Conservation (phyloP, 1,284 basidiomycete species). For the Hemileia vastatrix region DNA sequence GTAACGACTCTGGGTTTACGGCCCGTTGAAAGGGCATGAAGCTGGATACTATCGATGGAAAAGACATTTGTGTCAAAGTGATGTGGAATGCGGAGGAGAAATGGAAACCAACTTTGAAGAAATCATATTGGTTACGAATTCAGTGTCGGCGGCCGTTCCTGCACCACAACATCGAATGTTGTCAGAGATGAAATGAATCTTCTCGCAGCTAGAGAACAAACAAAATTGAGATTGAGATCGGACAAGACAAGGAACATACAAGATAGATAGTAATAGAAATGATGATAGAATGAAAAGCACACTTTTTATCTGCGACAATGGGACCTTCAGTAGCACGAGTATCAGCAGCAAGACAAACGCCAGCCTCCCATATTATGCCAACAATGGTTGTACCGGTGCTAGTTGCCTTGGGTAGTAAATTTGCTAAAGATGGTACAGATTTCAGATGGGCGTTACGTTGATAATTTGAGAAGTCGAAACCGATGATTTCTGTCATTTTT, state of each 20-base stretch:
- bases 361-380: constrained; percentile 74
- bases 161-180: constrained; percentile 96
- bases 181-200: constrained; percentile 92
- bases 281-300: constrained; percentile 5
- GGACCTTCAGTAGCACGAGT: constrained; percentile 88
- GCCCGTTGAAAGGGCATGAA: constrained; percentile 74
- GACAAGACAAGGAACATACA: no score
- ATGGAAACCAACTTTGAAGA: constrained; percentile 24
- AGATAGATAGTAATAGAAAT: not conserved
- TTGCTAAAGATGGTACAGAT: constrained; percentile 11
- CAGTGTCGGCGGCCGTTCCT: constrained; percentile 94
- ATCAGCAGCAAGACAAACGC: constrained; percentile 90
- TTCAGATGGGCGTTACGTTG: constrained; percentile 12
- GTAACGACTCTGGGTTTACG: constrained; percentile 83
- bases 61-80: not conserved
- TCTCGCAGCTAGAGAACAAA: constrained; percentile 5
- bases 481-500: not conserved
- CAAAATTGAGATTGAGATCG: no score
- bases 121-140: constrained; percentile 54
- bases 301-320: constrained; percentile 64
- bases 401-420: constrained; percentile 19
- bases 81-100: not conserved
- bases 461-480: constrained; percentile 23
- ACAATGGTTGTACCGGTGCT: constrained; percentile 90
- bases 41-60: constrained; percentile 62